Evolutionary conservation across 805 yeast genomes (phyloP).

Genomic region (Zygosaccharomyces pseudorouxii): DNA sequence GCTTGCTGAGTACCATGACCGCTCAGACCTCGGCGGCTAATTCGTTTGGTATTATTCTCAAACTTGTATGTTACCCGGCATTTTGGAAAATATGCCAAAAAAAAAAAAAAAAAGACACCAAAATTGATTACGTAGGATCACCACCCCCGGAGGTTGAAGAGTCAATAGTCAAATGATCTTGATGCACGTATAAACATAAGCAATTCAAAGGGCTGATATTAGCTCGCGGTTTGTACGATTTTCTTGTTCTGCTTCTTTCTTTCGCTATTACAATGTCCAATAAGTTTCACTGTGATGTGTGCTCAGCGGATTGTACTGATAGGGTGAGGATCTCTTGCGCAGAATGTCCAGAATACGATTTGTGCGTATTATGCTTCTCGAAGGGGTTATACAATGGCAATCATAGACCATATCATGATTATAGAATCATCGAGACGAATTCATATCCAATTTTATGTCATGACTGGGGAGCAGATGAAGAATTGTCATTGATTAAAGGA

Average conservation of each 20-base stretch:
- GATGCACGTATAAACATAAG: background rate
- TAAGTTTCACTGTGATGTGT: slow-evolving; percentile 87
- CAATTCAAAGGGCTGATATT: background rate
- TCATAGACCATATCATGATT: slow-evolving; percentile 94
- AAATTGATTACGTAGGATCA: background rate
- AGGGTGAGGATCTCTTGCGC: slow-evolving; percentile 91
- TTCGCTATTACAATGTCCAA: slow-evolving; percentile 34
- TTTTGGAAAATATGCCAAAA: background rate
- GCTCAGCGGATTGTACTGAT: slow-evolving; percentile 93
- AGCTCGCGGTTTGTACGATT: background rate
- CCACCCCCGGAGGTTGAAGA: background rate
- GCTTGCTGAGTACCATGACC: background rate
- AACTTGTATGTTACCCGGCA: background rate
- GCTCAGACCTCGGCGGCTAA: background rate
- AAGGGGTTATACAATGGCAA: slow-evolving; percentile 73
- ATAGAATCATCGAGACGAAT: slow-evolving; percentile 87
- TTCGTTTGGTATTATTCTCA: background rate
- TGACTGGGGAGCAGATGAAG: slow-evolving; percentile 99
- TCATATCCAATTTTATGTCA: slow-evolving; percentile 85
- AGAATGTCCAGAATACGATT: slow-evolving; percentile 84
- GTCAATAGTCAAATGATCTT: background rate
- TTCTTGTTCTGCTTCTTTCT: background rate
- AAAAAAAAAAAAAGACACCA: background rate
- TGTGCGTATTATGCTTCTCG: slow-evolving; percentile 97
- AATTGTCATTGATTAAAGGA: slow-evolving; percentile 80